These are phyloP conservation scores for Abrus precatorius DNA, from an alignment of 306 rosid species.

Conservation along the genomic window DNA sequence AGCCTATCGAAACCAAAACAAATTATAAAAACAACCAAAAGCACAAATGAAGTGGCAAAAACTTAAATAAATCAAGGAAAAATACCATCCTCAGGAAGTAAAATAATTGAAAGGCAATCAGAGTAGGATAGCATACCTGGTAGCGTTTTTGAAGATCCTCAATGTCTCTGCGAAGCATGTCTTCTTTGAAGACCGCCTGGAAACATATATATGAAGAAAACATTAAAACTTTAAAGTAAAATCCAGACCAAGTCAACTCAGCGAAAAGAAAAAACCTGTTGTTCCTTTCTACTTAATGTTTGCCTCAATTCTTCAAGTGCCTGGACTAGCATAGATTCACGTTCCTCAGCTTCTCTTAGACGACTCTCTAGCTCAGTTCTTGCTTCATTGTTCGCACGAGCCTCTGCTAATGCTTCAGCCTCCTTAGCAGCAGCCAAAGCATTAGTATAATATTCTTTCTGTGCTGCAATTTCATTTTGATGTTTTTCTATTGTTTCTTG, in stretches of 20 bases:
- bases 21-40: slow-evolving; percentile 47
- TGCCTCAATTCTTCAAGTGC: slow-evolving; percentile 94
- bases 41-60: slow-evolving; percentile 24
- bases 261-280: slow-evolving; percentile 76
- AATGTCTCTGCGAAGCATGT: slow-evolving; percentile 86
- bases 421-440: slow-evolving; percentile 97
- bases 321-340: slow-evolving; percentile 96
- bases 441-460: slow-evolving; percentile 86
- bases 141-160: slow-evolving; percentile 98
- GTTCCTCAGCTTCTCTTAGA: slow-evolving; percentile 88
- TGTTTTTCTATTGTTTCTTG: slow-evolving; percentile 96
- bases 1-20: slow-evolving; percentile 67
- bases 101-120: slow-evolving; percentile 36
- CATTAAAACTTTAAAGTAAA: slow-evolving; percentile 33
- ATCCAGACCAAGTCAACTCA: slow-evolving; percentile 34
- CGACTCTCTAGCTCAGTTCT: slow-evolving; percentile 92
- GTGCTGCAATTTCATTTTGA: slow-evolving; percentile 85
- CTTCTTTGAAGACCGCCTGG: slow-evolving; percentile 95
- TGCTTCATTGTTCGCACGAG: slow-evolving; percentile 89
- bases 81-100: slow-evolving; percentile 7
- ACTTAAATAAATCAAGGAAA: slow-evolving; percentile 42
- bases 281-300: slow-evolving; percentile 93
- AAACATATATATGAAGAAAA: slow-evolving; percentile 26
- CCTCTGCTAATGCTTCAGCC: slow-evolving; percentile 97
- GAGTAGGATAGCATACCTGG: slow-evolving; percentile 69